Evolutionary conservation across 345 rosid species (phyloP).

Genomic region (rapeseed (Brassica napus)): Da-Ae NC_063441.1:950001-950500

Average conservation of each 20-base stretch:
- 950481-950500: slow-evolving; percentile 29
- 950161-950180: slow-evolving; percentile 42
- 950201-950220: slow-evolving; percentile 25
- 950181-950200: slow-evolving; percentile 20
- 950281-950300: not conserved
- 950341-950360: slow-evolving; percentile 42
- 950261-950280: not conserved
- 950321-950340: slow-evolving; percentile 1
- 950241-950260: not conserved
- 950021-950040: not conserved
- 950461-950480: slow-evolving; percentile 34
- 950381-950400: not conserved
- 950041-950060: not conserved
- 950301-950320: not conserved
- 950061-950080: not conserved
- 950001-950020: not conserved
- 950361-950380: slow-evolving; percentile 10
- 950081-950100: not conserved
- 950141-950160: slow-evolving; percentile 36
- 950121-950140: slow-evolving; percentile 33
- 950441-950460: slow-evolving; percentile 51
- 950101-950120: slow-evolving; percentile 35
- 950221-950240: slow-evolving; percentile 25
- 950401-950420: not conserved
- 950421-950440: slow-evolving; percentile 43